These are phyloP conservation scores for Mucor lusitanicus DNA, from an alignment of 371 early-diverging fungal species.

Conservation along the genomic window DNA sequence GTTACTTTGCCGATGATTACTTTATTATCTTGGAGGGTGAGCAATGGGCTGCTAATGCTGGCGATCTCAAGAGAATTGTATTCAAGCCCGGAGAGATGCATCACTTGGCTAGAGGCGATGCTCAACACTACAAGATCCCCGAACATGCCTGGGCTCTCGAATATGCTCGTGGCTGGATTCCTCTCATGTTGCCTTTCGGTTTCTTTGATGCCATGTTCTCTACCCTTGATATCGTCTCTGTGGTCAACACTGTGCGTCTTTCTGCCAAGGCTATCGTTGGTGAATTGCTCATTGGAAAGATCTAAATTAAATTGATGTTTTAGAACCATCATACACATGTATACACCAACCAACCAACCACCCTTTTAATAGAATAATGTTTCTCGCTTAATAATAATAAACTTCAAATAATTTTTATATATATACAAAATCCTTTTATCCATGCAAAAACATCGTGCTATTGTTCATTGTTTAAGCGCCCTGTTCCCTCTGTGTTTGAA, in stretches of 20 bases:
- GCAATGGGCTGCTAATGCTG: conserved; percentile 56
- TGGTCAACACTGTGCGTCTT: conserved; percentile 40
- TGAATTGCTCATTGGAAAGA: conserved; percentile 45
- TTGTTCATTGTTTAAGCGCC: background rate
- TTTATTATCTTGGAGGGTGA: conserved; percentile 61
- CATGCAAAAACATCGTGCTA: background rate
- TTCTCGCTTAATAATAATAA: background rate
- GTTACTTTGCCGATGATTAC: conserved; percentile 56
- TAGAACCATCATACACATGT: background rate
- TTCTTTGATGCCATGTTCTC: conserved; percentile 51
- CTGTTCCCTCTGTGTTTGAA: background rate
- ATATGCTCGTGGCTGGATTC: conserved; percentile 60
- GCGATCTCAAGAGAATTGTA: conserved; percentile 39
- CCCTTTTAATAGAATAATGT: background rate
- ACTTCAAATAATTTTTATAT: background rate
- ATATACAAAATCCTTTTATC: background rate
- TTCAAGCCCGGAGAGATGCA: conserved; percentile 56
- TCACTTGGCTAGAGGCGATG: conserved; percentile 46
- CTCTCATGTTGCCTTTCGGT: conserved; percentile 60
- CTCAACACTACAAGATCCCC: conserved; percentile 58
- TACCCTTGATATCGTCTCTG: conserved; percentile 43
- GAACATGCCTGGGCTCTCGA: conserved; percentile 59
- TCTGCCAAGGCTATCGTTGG: conserved; percentile 29
- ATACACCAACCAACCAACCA: background rate
- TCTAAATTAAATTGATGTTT: conserved; percentile 21